Conservation (phyloP, 345 rosid genomes). For the Bretschneidera sinensis region DNA sequence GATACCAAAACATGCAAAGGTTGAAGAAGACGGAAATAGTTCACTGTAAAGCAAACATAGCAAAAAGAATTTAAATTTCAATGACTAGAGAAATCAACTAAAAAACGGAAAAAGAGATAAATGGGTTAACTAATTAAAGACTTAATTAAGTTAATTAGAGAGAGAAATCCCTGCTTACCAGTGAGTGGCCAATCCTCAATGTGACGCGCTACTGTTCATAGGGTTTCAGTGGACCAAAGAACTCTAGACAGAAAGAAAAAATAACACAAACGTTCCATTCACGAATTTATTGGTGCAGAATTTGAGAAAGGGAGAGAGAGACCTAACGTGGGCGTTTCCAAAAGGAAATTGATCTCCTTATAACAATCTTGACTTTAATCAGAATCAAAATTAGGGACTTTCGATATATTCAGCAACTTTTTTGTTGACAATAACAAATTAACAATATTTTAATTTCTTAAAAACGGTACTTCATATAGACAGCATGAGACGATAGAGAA, state of each 20-base stretch:
- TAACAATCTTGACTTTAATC: too few species aligned
- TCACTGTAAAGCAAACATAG: too few species aligned
- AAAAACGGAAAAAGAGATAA: not conserved
- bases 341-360: not conserved
- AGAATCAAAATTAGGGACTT: too few species aligned
- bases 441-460: too few species aligned
- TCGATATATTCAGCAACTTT: too few species aligned
- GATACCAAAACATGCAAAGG: not conserved
- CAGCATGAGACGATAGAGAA: too few species aligned
- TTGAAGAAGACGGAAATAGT: too few species aligned
- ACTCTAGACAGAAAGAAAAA: not conserved
- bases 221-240: slow-evolving; percentile 7
- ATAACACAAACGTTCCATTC: not conserved
- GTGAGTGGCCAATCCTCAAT: not conserved
- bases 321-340: slow-evolving; percentile 6
- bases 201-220: not conserved
- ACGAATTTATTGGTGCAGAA: not conserved
- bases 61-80: too few species aligned
- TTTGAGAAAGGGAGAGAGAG: not conserved
- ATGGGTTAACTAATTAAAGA: not conserved
- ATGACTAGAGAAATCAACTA: not conserved
- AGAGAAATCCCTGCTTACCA: not conserved
- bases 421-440: too few species aligned
- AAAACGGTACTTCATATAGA: too few species aligned
- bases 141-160: not conserved